Base-by-base conservation (phyloP, 768 basidiomycete genomes). In the Bullera alba region DNA sequence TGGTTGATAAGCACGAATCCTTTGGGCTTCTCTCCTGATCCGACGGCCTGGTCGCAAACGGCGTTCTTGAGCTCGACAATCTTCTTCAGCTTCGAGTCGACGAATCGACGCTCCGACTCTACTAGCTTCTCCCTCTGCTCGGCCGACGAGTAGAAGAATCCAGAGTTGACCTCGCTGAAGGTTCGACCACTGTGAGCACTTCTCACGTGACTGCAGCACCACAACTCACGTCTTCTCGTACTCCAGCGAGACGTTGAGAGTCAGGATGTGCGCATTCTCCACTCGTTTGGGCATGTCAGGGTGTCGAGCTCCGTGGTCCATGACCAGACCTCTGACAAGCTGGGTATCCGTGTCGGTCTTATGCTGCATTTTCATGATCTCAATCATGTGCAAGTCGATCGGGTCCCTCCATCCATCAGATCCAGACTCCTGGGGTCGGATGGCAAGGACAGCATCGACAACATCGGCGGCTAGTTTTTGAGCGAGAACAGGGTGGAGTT, bases 301-400 rank as follows among this genome's bases (percentile, higher is more conserved):
- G 75, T 99, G 95, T 58, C 95, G 78, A 49, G 87, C 88, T 59
- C 95, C 93, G 70, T 97, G 93, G 75, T 99, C 95, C 62, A 99
- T 79, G 38, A 99, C 95, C 51, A 99, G 79, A 29, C 95, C 95
- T 61, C 87, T 85, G 64, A 99, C 78, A 32, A 99, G 82, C 70
- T 95, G 87, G 26, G 95, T 99, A 74, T 99, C 95, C 21, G 89
- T 90, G 56, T 95, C 90, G 36, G 86, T 92, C 64, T 92, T 86
- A 76, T 99, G 95, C 73, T 95, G 93, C 95, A 99, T 99, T 77
- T 97, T 97, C 95, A 97, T 97, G 56, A 97, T 84, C 76, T 99
- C 95, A 45, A 99, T 77, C 95, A 99, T 99, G 76, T 97, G 93
- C 50, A 99, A 78, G 77, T 99, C 95, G 68, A 97, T 92, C 43